Evolutionary conservation across 106 monocot species (phyloP).

Genomic region (Chionographis japonica): DNA sequence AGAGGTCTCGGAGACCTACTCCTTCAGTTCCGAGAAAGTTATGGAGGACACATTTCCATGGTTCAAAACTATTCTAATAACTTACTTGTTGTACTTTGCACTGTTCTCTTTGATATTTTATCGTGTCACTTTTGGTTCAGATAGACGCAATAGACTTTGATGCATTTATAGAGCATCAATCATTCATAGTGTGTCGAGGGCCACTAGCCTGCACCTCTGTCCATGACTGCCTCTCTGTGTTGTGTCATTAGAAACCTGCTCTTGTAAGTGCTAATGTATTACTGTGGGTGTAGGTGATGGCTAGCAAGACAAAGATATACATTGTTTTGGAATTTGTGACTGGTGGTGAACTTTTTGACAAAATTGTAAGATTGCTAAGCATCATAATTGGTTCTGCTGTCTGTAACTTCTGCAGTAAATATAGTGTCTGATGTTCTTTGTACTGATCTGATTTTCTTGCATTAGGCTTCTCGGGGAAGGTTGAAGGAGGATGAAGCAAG

Average conservation of each 20-base stretch:
- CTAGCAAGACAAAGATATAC: conserved; percentile 92
- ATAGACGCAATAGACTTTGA: too few species aligned
- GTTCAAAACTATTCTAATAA: too few species aligned
- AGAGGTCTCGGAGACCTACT: too few species aligned
- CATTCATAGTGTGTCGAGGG: too few species aligned
- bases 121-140: too few species aligned
- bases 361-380: conserved; percentile 57
- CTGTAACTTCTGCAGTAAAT: background rate
- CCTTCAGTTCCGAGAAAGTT: too few species aligned
- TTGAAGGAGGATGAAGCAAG: conserved; percentile 93
- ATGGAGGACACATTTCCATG: too few species aligned
- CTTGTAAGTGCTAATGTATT: background rate
- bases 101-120: too few species aligned
- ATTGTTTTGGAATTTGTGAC: conserved; percentile 83
- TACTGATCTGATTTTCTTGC: conserved; percentile 1
- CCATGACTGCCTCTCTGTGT: background rate
- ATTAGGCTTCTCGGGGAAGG: conserved; percentile 59
- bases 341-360: conserved; percentile 92
- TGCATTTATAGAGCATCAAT: too few species aligned
- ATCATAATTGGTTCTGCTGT: background rate
- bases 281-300: conserved; percentile 66
- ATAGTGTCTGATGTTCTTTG: background rate
- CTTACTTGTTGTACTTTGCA: too few species aligned
- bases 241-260: background rate
- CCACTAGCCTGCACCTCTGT: background rate